These are phyloP conservation scores for Chrysosporium keratinophilum DNA, from an alignment of 2,329 filamentous ascomycete species.

Conservation along the genomic window DNA sequence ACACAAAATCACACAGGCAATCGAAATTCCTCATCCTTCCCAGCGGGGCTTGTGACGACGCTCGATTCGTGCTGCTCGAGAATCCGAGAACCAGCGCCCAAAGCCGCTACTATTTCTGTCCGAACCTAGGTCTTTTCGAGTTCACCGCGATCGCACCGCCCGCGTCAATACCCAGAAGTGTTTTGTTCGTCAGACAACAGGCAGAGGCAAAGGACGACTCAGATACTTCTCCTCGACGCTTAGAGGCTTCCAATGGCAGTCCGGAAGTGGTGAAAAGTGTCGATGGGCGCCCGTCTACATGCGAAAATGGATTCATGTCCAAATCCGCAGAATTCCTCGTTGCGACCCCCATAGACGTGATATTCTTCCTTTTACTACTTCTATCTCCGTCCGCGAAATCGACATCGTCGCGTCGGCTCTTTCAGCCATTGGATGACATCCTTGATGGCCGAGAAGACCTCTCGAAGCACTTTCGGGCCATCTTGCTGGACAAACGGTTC, in stretches of 20 bases:
- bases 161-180: conserved; percentile 43
- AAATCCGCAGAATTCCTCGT: conserved; percentile 66
- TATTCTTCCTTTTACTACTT: conserved; percentile 73
- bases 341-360: conserved; percentile 69
- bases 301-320: conserved; percentile 44
- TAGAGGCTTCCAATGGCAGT: conserved; percentile 13
- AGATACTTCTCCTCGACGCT: background rate
- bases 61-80: conserved; percentile 47
- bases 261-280: conserved; percentile 8
- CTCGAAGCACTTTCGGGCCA: conserved; percentile 32
- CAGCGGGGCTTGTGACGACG: conserved; percentile 40
- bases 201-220: background rate
- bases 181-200: conserved; percentile 35
- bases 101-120: conserved; percentile 50
- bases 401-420: conserved; percentile 36
- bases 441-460: conserved; percentile 37
- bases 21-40: conserved; percentile 50
- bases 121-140: conserved; percentile 49
- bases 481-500: conserved; percentile 34
- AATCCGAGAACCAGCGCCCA: conserved; percentile 42
- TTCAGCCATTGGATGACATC: conserved; percentile 42
- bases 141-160: conserved; percentile 49
- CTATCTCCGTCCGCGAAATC: conserved; percentile 44
- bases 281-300: background rate
- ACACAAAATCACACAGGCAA: conserved; percentile 20